Percentiles rank a stretch among this genome's conserved stretches.
These are phyloP conservation scores for Fusarium piperis DNA, from an alignment of 2,329 filamentous ascomycete species.

Conservation along the genomic window DNA sequence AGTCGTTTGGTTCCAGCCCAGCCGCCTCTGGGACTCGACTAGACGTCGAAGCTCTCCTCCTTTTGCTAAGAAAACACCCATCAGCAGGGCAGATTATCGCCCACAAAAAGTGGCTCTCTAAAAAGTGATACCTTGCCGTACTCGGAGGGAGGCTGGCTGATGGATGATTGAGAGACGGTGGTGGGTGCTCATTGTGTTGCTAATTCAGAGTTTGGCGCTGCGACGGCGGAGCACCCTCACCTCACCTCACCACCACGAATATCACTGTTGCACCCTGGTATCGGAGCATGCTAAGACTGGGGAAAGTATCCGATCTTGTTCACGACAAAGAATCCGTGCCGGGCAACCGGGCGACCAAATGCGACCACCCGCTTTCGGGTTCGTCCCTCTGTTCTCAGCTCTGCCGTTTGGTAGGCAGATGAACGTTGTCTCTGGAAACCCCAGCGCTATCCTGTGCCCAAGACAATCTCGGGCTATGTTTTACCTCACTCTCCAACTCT, in stretches of 20 bases:
- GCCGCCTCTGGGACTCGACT: slow-evolving; percentile 11
- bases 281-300: slow-evolving; percentile 29
- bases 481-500: slow-evolving; percentile 33
- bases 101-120: slow-evolving; percentile 18
- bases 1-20: slow-evolving; percentile 7
- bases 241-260: slow-evolving; percentile 31
- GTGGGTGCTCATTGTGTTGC: slow-evolving; percentile 22
- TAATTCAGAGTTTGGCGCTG: slow-evolving; percentile 39
- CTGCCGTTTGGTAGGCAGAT: slow-evolving; percentile 14
- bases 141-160: slow-evolving; percentile 24
- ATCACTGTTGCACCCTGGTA: slow-evolving; percentile 26
- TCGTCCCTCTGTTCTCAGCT: slow-evolving; percentile 20
- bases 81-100: background rate
- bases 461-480: slow-evolving; percentile 41
- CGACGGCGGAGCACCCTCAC: slow-evolving; percentile 31
- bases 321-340: slow-evolving; percentile 7
- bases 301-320: slow-evolving; percentile 27
- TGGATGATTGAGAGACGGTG: slow-evolving; percentile 12
- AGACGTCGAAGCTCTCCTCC: slow-evolving; percentile 21
- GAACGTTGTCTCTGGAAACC: slow-evolving; percentile 18
- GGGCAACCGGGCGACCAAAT: slow-evolving; percentile 29
- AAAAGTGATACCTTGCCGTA: slow-evolving; percentile 8
- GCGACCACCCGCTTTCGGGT: slow-evolving; percentile 22
- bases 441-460: slow-evolving; percentile 31
- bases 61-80: background rate